These are phyloP conservation scores for Neurospora africana DNA, from an alignment of 495 filamentous ascomycete species.

Conservation along the genomic window DNA sequence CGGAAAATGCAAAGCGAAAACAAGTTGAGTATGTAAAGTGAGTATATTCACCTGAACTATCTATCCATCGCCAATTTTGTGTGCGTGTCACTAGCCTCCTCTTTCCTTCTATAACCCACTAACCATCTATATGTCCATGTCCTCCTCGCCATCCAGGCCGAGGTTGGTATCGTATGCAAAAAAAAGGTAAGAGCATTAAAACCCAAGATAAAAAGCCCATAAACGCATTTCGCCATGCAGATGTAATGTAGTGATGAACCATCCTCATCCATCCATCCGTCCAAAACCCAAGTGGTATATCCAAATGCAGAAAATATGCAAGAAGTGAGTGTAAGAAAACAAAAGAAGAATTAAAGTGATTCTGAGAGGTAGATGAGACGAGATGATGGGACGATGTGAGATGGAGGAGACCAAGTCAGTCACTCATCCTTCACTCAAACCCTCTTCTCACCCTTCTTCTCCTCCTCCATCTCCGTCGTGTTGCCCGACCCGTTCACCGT, in stretches of 20 bases:
- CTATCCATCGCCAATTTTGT: not conserved
- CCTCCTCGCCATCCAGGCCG: not conserved
- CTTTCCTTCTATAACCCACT: not conserved
- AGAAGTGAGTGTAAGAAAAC: not conserved
- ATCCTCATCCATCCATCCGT: not conserved
- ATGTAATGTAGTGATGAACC: not conserved
- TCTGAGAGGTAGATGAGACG: not conserved
- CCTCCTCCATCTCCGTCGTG: constrained; percentile 2
- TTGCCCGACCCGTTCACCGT: constrained; percentile 2
- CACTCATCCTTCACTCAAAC: not conserved
- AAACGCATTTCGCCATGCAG: not conserved
- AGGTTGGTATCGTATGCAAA: not conserved
- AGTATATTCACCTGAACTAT: not conserved
- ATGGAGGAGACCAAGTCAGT: not conserved
- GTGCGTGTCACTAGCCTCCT: not conserved
- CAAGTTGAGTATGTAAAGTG: not conserved
- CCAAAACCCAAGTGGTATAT: not conserved
- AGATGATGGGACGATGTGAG: not conserved
- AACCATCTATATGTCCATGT: not conserved
- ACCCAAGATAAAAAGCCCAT: not conserved
- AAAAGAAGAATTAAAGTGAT: not conserved
- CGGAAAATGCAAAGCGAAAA: not conserved
- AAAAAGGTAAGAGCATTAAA: not conserved
- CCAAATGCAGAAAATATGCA: not conserved
- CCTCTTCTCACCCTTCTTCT: constrained; percentile 6